Evolutionary conservation across 805 yeast species (phyloP).

Genomic region (Wickerhamiella azymoides): DNA sequence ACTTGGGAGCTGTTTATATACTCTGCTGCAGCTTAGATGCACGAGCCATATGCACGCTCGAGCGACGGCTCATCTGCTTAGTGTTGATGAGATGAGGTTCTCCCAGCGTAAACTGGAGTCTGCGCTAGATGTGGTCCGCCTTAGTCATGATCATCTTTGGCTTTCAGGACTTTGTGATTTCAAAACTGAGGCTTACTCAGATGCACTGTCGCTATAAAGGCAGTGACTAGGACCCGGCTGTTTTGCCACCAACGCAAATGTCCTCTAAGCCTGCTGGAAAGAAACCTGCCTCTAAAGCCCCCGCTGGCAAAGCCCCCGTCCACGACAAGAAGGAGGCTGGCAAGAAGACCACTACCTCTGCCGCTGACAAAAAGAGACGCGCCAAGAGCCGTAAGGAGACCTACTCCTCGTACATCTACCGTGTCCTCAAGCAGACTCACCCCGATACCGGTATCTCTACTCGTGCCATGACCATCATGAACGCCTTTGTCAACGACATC

Average conservation of each 20-base stretch:
- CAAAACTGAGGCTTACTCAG: not conserved
- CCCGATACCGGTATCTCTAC: constrained; percentile 99
- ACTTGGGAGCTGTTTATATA: not conserved
- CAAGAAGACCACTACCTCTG: constrained; percentile 73
- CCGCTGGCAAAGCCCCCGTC: constrained; percentile 86
- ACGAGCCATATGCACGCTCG: not conserved
- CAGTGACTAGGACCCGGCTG: constrained; percentile 8
- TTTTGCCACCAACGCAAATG: constrained; percentile 25
- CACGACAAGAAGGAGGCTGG: constrained; percentile 88
- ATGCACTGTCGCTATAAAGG: not conserved
- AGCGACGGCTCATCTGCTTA: not conserved
- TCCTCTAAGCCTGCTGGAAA: constrained; percentile 42
- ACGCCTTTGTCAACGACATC: constrained; percentile 95
- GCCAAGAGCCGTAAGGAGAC: constrained; percentile 94
- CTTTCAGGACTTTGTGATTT: not conserved
- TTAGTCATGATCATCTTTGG: not conserved
- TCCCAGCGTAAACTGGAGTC: constrained; percentile 2
- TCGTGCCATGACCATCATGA: constrained; percentile 97
- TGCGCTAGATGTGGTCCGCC: constrained; percentile 2
- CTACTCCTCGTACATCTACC: constrained; percentile 95
- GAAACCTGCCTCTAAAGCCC: constrained; percentile 36
- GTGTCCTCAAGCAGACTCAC: constrained; percentile 96
- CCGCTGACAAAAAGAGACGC: constrained; percentile 79
- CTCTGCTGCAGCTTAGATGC: not conserved
- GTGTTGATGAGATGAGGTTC: not conserved